Conservation (phyloP, 345 rosid genomes). For the Anacardium occidentale region DNA sequence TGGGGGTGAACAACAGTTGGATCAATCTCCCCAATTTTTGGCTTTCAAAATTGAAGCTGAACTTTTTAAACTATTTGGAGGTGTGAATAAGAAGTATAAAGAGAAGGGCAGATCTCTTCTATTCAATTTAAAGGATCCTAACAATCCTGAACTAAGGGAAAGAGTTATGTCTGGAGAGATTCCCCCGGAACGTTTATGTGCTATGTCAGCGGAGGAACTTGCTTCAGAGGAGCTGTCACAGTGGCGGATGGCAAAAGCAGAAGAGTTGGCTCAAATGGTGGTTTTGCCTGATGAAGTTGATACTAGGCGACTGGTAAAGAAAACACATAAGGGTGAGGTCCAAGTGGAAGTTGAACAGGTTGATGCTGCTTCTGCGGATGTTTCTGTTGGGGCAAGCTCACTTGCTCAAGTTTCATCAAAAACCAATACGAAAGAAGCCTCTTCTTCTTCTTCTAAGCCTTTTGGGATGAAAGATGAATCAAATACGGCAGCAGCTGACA, state of each 20-base stretch:
- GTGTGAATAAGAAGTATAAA: conserved; percentile 93
- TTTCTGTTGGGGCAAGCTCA: conserved; percentile 51
- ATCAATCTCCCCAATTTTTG: conserved; percentile 47
- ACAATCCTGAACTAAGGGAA: conserved; percentile 82
- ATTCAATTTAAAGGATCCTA: conserved; percentile 87
- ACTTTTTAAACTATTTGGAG: conserved; percentile 79
- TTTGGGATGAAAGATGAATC: conserved; percentile 34
- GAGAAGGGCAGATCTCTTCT: conserved; percentile 88
- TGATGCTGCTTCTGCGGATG: conserved; percentile 57
- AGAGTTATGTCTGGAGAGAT: conserved; percentile 75
- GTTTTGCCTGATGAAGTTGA: conserved; percentile 80
- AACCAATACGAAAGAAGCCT: conserved; percentile 28
- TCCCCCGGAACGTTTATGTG: conserved; percentile 61
- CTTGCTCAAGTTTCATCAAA: conserved; percentile 27
- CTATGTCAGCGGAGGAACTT: conserved; percentile 92
- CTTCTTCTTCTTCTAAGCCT: conserved; percentile 16
- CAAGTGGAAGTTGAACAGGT: conserved; percentile 74
- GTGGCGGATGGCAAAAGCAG: conserved; percentile 95
- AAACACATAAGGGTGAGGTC: conserved; percentile 95
- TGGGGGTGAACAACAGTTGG: conserved; percentile 15
- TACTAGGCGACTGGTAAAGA: conserved; percentile 71
- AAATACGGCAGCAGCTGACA: conserved; percentile 25
- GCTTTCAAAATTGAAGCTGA: conserved; percentile 70
- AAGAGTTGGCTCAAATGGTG: conserved; percentile 92
- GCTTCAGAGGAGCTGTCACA: conserved; percentile 93